Evolutionary conservation across 1,139 yeast genomes (phyloP).

Genomic region (Kurtzmaniella natalensis): DNA sequence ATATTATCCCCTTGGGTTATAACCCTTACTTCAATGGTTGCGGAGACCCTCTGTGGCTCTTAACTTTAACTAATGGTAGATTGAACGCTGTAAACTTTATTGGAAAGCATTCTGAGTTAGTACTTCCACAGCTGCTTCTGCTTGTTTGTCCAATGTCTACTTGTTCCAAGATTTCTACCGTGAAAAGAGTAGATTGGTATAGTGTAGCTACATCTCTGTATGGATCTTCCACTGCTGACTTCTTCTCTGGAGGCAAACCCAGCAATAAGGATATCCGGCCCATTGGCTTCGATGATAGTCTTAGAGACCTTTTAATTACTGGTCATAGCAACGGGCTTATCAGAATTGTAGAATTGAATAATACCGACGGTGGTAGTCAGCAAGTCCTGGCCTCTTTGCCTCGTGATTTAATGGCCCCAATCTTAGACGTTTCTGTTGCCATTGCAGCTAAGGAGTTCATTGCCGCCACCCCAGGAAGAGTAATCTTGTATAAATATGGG

Average conservation of each 20-base stretch:
- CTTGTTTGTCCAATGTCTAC: constrained; percentile 78
- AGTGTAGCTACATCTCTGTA: constrained; percentile 48
- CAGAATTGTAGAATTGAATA: constrained; percentile 65
- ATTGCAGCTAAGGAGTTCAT: constrained; percentile 75
- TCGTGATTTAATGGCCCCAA: constrained; percentile 22
- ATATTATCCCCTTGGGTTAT: constrained; percentile 28
- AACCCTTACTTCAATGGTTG: constrained; percentile 55
- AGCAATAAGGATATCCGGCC: constrained; percentile 36
- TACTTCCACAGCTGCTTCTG: constrained; percentile 74
- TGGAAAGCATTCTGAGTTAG: not conserved
- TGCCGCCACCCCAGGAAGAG: constrained; percentile 70
- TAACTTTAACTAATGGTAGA: constrained; percentile 33
- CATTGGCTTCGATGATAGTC: constrained; percentile 51
- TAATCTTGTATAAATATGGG: constrained; percentile 73
- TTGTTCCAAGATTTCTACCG: constrained; percentile 47
- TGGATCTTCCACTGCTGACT: constrained; percentile 37
- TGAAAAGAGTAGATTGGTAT: constrained; percentile 67
- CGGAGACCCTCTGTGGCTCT: constrained; percentile 60
- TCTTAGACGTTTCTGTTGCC: constrained; percentile 65
- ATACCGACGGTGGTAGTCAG: constrained; percentile 65
- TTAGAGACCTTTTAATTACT: constrained; percentile 62
- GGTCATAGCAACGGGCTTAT: constrained; percentile 84
- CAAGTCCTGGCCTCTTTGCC: constrained; percentile 33
- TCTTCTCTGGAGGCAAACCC: constrained; percentile 77
- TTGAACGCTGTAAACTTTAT: not conserved